These are phyloP conservation scores for Nematocida minor DNA, from an alignment of 371 early-diverging fungal genomes.

Conservation along the genomic window DNA sequence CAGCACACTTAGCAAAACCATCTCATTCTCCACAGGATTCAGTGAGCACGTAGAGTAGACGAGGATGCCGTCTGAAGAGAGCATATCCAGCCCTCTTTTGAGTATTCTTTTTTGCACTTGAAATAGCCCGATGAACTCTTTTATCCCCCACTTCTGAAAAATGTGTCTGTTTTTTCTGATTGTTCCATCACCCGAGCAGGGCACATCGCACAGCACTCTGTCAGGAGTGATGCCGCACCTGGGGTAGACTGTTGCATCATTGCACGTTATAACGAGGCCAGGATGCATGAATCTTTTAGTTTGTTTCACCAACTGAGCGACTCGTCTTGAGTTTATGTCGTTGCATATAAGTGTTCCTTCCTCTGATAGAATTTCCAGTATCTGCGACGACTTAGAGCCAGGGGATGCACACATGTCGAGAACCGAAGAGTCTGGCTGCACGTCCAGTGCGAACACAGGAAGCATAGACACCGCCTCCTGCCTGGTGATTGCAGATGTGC, in stretches of 20 bases:
- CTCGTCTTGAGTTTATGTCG: constrained; percentile 80
- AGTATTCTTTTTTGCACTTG: constrained; percentile 78
- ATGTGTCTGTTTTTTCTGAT: constrained; percentile 85
- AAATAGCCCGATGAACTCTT: constrained; percentile 73
- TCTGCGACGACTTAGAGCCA: constrained; percentile 70
- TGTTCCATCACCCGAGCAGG: constrained; percentile 91
- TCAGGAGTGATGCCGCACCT: constrained; percentile 49
- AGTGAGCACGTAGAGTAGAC: constrained; percentile 98
- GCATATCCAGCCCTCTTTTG: constrained; percentile 75
- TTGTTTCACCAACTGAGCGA: constrained; percentile 86
- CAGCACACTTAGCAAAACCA: constrained; percentile 57
- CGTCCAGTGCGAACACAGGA: constrained; percentile 82
- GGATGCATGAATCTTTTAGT: constrained; percentile 74
- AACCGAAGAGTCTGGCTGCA: constrained; percentile 78
- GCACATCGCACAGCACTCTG: constrained; percentile 73
- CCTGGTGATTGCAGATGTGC: constrained; percentile 79
- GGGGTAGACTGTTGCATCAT: constrained; percentile 85
- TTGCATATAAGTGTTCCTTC: constrained; percentile 86
- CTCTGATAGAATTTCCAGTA: constrained; percentile 69
- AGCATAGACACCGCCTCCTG: constrained; percentile 97
- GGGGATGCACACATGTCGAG: constrained; percentile 70
- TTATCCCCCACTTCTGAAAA: constrained; percentile 76
- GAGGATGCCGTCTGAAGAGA: constrained; percentile 80
- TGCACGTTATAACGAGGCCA: constrained; percentile 83
- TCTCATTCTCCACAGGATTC: constrained; percentile 73